phyloP scores from a whole-genome alignment of 495 filamentous ascomycete species.

The Annulohypoxylon bovei region DNA sequence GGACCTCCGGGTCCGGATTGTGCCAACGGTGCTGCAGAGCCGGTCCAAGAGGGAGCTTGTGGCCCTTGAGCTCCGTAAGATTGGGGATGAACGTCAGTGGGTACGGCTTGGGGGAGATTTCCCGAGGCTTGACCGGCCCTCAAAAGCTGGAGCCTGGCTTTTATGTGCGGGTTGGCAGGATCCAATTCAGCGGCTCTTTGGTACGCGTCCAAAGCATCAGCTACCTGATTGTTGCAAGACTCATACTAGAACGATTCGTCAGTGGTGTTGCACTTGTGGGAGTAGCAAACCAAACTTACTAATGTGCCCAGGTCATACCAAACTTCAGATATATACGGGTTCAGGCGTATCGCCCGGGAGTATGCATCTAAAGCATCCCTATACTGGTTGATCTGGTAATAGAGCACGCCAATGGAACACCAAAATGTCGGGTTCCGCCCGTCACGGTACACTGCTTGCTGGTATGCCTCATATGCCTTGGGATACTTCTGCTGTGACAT shows the following conservation, averaged over 20 bases:
- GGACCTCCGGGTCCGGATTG: constrained; percentile 63
- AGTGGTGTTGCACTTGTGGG: constrained; percentile 23
- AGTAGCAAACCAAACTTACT: constrained; percentile 64
- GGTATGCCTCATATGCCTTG: constrained; percentile 98
- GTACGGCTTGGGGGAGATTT: constrained; percentile 53
- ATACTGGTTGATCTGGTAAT: constrained; percentile 99
- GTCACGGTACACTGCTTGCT: constrained; percentile 98
- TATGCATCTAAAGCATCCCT: constrained; percentile 98
- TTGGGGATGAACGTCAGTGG: constrained; percentile 72
- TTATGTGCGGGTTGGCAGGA: constrained; percentile 93
- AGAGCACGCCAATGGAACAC: constrained; percentile 99
- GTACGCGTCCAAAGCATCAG: constrained; percentile 95
- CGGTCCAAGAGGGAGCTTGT: constrained; percentile 88
- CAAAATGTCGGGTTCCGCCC: constrained; percentile 99
- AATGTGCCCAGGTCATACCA: constrained; percentile 99
- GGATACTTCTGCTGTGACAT: constrained; percentile 99
- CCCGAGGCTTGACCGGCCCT: constrained; percentile 77
- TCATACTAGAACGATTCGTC: constrained; percentile 76
- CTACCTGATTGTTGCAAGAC: constrained; percentile 98
- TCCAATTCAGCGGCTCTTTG: constrained; percentile 94
- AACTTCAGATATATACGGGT: constrained; percentile 98
- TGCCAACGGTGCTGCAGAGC: constrained; percentile 69
- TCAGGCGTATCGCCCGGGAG: constrained; percentile 95
- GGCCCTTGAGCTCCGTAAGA: constrained; percentile 77
- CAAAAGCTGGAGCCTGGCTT: constrained; percentile 88